These are phyloP conservation scores for Starmerella etchellsii DNA, from an alignment of 805 yeast genomes.

Conservation along the genomic window DNA sequence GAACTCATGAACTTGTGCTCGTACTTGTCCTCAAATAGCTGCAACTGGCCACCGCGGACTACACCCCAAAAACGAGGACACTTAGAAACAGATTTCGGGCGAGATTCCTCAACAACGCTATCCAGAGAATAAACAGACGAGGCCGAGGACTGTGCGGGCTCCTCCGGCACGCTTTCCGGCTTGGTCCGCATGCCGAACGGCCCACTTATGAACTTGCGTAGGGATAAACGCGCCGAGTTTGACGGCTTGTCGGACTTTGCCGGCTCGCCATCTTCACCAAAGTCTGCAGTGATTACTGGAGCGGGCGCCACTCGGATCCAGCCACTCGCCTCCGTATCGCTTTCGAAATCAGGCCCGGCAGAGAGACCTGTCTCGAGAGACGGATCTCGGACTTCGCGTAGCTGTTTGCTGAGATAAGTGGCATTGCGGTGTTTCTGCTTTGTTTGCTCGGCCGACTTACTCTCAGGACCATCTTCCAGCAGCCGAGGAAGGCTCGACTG, in stretches of 20 bases:
- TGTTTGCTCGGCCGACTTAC: neutral
- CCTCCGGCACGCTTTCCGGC: neutral
- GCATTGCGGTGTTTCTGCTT: neutral
- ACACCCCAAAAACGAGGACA: conserved; percentile 30
- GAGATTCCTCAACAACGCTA: too few species aligned
- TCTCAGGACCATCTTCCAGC: neutral
- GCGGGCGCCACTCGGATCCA: conserved; percentile 14
- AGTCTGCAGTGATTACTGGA: conserved; percentile 4
- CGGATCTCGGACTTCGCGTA: neutral
- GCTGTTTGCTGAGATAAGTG: neutral
- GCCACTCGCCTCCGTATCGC: conserved; percentile 13
- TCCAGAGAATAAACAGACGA: neutral
- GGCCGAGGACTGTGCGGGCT: neutral
- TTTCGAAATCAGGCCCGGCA: conserved; percentile 1
- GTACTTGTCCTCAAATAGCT: conserved; percentile 63
- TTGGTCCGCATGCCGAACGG: neutral
- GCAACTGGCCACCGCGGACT: conserved; percentile 75
- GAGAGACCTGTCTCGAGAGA: too few species aligned
- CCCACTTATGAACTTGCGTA: conserved; percentile 39
- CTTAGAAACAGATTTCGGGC: conserved; percentile 12
- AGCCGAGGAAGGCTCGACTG: too few species aligned
- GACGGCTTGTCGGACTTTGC: neutral
- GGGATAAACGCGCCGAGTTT: conserved; percentile 43
- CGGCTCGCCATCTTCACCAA: conserved; percentile 7
- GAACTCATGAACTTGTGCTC: conserved; percentile 48